Evolutionary conservation across 352 stramenopile genomes (phyloP).

Genomic region (Phytophthora litchii): DNA sequence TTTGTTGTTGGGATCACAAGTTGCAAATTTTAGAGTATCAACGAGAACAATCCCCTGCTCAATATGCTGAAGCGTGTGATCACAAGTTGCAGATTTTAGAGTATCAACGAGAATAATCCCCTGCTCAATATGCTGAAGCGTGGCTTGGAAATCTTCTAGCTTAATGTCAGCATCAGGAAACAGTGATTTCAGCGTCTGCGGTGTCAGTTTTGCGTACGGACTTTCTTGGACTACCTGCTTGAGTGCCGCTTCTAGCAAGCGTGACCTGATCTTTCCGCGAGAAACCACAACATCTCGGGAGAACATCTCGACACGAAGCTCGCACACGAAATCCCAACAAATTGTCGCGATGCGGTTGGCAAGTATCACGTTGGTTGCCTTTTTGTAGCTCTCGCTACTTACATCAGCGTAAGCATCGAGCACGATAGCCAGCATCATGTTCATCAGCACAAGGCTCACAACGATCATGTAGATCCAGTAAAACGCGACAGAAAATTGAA

Average conservation of each 20-base stretch:
- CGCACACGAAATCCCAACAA: conserved; percentile 26
- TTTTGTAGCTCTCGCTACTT: conserved; percentile 39
- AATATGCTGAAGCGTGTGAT: conserved; percentile 28
- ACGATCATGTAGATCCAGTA: conserved; percentile 78
- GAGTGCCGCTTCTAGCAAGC: conserved; percentile 21
- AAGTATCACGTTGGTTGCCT: conserved; percentile 21
- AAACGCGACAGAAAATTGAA: conserved; percentile 49
- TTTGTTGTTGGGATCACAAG: conserved; percentile 4
- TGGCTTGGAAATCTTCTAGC: conserved; percentile 12
- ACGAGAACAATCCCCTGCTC: conserved; percentile 17
- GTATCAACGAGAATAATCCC: conserved; percentile 16
- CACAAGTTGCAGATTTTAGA: conserved; percentile 14
- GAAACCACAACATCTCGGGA: conserved; percentile 10
- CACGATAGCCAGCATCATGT: conserved; percentile 80
- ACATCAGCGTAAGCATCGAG: conserved; percentile 64
- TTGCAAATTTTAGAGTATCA: conserved; percentile 11
- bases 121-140: conserved; percentile 22
- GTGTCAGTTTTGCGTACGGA: conserved; percentile 8
- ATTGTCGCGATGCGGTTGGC: conserved; percentile 30
- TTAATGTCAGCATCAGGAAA: conserved; percentile 19
- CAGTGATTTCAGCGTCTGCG: conserved; percentile 15
- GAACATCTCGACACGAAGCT: not conserved
- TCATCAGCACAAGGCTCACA: conserved; percentile 68
- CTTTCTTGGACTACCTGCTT: conserved; percentile 4
- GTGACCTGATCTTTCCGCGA: conserved; percentile 23